These are phyloP conservation scores for Fusarium transvaalense DNA, from an alignment of 2,329 filamentous ascomycete genomes.

Conservation along the genomic window DNA sequence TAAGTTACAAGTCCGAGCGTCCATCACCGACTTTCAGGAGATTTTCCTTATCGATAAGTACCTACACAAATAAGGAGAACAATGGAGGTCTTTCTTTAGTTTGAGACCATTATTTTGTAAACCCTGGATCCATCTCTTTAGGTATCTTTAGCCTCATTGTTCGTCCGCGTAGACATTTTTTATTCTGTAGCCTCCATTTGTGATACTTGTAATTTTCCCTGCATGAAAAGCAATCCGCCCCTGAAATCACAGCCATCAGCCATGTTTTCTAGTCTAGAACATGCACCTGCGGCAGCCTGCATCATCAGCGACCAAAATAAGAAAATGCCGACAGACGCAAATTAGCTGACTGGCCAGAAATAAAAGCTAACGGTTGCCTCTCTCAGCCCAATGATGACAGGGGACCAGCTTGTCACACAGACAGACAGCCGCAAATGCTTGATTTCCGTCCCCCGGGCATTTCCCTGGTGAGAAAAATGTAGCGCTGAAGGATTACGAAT, in stretches of 20 bases:
- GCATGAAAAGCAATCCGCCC: neutral
- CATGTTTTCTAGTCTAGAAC: conserved; percentile 1
- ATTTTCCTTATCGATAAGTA: neutral
- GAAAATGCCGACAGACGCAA: conserved; percentile 13
- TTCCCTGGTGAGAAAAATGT: neutral
- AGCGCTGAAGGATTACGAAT: neutral
- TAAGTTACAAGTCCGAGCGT: neutral
- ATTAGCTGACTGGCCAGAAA: conserved; percentile 25
- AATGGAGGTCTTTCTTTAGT: neutral
- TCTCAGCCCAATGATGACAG: neutral
- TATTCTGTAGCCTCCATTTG: conserved; percentile 2
- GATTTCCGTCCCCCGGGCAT: neutral
- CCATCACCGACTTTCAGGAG: conserved; percentile 3
- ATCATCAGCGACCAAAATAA: no score
- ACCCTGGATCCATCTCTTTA: no score
- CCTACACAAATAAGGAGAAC: neutral
- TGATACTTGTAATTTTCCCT: neutral
- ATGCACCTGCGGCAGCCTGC: neutral
- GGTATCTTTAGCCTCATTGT: neutral
- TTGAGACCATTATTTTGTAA: neutral
- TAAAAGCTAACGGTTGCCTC: conserved; percentile 5
- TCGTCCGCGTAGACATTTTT: neutral
- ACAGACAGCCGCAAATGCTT: conserved; percentile 5
- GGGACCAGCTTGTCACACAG: neutral
- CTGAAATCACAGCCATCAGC: conserved; percentile 2